Conservation (phyloP, 306 rosid species). For the Lathyrus tuberosus region DNA sequence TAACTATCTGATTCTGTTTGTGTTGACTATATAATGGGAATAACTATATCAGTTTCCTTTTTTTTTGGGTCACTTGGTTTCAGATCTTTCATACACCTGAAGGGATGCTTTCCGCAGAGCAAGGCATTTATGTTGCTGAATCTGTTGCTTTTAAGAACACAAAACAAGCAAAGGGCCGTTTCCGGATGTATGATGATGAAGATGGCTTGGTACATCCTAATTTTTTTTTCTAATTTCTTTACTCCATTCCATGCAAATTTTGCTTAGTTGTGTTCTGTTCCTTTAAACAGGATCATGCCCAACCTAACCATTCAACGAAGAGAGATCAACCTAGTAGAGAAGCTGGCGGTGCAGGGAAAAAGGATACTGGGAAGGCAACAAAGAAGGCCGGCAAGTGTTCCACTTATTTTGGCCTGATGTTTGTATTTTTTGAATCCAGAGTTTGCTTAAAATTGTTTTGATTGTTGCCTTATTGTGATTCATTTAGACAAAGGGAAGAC, state of each 20-base stretch:
- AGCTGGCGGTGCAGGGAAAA: conserved; percentile 62
- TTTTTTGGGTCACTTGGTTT: conserved; percentile 26
- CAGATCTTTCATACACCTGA: conserved; percentile 94
- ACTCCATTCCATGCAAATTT: not conserved
- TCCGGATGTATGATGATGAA: conserved; percentile 70
- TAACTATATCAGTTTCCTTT: conserved; percentile 5
- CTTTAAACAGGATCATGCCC: conserved; percentile 55
- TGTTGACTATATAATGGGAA: not conserved
- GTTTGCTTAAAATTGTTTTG: conserved; percentile 8
- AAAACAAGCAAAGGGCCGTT: conserved; percentile 87
- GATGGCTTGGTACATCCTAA: conserved; percentile 53
- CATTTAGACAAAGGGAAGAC: conserved; percentile 81
- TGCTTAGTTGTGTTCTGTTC: conserved; percentile 18
- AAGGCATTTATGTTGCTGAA: conserved; percentile 93
- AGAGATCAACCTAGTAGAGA: conserved; percentile 69
- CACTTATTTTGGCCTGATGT: conserved; percentile 28
- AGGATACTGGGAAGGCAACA: conserved; percentile 67
- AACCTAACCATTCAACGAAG: conserved; percentile 68
- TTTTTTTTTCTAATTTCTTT: conserved; percentile 21
- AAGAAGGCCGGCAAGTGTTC: conserved; percentile 82
- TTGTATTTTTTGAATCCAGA: conserved; percentile 6
- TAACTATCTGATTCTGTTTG: conserved; percentile 11
- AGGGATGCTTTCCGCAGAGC: conserved; percentile 87
- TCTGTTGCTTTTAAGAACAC: conserved; percentile 68
- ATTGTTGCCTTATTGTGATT: conserved; percentile 12